Evolutionary conservation across 2,329 filamentous ascomycete genomes (phyloP).

Genomic region (Phoma sp.): DNA sequence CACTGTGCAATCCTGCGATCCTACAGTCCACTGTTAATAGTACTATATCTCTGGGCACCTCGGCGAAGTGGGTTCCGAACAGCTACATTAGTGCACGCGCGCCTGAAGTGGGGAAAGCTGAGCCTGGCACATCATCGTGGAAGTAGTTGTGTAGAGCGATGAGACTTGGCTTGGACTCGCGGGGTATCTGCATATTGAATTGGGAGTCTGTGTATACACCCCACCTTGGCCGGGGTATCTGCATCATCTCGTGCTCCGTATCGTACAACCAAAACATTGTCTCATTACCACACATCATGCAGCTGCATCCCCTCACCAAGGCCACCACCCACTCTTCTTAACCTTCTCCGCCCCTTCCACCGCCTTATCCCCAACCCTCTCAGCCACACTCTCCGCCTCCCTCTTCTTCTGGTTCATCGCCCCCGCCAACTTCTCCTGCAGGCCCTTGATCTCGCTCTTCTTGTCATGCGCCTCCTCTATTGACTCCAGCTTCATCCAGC

Average conservation of each 20-base stretch:
- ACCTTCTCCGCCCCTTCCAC: conserved; percentile 22
- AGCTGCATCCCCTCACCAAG: conserved; percentile 22
- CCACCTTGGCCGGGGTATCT: neutral
- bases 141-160: too few species aligned
- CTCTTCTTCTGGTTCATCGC: conserved; percentile 27
- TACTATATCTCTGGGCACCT: too few species aligned
- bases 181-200: too few species aligned
- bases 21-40: too few species aligned
- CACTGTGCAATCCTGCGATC: too few species aligned
- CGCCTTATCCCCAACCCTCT: conserved; percentile 20
- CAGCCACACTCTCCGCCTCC: conserved; percentile 13
- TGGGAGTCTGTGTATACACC: too few species aligned
- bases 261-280: neutral
- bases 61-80: too few species aligned
- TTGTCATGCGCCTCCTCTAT: conserved; percentile 69
- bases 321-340: conserved; percentile 33
- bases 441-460: conserved; percentile 23
- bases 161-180: too few species aligned
- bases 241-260: neutral
- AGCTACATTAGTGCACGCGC: conserved; percentile 42
- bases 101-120: too few species aligned
- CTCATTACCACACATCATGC: too few species aligned
- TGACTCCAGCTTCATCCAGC: conserved; percentile 75
- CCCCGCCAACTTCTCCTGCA: conserved; percentile 32
- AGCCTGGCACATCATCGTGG: too few species aligned